Percentiles rank a stretch among this genome's conserved stretches.
Conservation (phyloP, 2,329 filamentous ascomycete genomes). For the Tolypocladium amazonense region DNA sequence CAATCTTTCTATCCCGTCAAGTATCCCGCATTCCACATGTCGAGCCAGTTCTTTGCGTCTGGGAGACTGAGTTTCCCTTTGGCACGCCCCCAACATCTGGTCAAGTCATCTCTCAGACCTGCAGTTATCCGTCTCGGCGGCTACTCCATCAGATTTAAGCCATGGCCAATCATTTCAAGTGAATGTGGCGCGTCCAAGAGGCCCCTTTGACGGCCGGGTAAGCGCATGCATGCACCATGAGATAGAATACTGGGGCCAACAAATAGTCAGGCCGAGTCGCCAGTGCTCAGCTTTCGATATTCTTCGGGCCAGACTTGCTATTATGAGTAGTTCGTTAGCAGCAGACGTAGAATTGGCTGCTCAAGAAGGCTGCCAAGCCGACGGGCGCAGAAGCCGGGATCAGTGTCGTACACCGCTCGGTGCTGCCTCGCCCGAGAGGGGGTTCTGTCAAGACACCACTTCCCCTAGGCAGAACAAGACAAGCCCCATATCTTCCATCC, state of each 20-base stretch:
- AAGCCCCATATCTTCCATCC: background rate
- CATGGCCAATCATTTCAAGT: constrained; percentile 1
- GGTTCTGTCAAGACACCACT: constrained; percentile 1
- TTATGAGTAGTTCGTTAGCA: background rate
- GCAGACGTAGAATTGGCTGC: background rate
- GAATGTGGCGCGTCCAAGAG: background rate
- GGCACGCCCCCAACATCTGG: background rate
- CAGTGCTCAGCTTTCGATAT: background rate
- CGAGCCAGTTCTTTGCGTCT: background rate
- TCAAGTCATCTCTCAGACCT: constrained; percentile 5
- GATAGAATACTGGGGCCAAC: background rate
- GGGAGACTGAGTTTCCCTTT: background rate
- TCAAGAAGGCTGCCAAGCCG: background rate
- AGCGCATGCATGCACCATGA: background rate
- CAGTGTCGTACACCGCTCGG: background rate
- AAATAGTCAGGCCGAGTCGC: background rate
- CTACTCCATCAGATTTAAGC: constrained; percentile 5
- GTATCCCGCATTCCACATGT: background rate
- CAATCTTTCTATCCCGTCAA: background rate
- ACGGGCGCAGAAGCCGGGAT: background rate
- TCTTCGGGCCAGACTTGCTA: background rate
- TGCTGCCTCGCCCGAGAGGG: background rate
- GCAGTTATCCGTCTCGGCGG: constrained; percentile 9
- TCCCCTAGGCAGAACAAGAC: background rate
- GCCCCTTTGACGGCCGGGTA: constrained; percentile 3